Percentiles rank a stretch among this genome's conserved stretches.
Evolutionary conservation across 2,329 filamentous ascomycete genomes (phyloP).

Genomic region (Pseudogymnoascus sp.): DNA sequence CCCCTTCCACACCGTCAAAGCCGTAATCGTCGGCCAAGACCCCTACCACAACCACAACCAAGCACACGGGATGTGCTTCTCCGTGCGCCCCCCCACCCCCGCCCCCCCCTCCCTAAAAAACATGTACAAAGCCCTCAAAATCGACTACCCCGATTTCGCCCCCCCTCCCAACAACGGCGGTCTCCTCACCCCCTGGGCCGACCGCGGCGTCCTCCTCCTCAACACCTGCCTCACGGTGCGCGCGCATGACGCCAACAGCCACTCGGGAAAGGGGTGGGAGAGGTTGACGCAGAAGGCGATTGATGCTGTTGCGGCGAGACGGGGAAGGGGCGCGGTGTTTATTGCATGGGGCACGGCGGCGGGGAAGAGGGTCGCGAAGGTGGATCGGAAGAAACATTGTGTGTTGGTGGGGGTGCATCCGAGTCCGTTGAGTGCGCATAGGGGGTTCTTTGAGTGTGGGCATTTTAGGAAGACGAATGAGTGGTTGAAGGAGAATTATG

Average conservation of each 20-base stretch:
- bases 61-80: constrained; percentile 94
- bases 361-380: constrained; percentile 63
- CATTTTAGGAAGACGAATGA: constrained; percentile 78
- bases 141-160: constrained; percentile 75
- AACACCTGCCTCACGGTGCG: constrained; percentile 94
- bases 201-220: constrained; percentile 83
- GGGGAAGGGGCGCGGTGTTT: constrained; percentile 80
- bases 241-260: constrained; percentile 77
- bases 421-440: constrained; percentile 76
- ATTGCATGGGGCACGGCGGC: constrained; percentile 89
- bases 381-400: constrained; percentile 66
- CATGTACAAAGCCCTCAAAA: constrained; percentile 82
- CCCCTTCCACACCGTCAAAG: constrained; percentile 78
- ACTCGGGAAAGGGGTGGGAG: constrained; percentile 86
- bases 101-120: constrained; percentile 87
- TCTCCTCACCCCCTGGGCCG: constrained; percentile 85
- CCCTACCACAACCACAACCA: constrained; percentile 95
- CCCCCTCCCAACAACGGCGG: constrained; percentile 70
- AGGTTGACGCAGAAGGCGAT: constrained; percentile 85
- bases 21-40: constrained; percentile 90
- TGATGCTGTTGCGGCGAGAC: constrained; percentile 70
- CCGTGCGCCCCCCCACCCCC: constrained; percentile 77
- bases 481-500: constrained; percentile 75
- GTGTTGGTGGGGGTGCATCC: constrained; percentile 86
- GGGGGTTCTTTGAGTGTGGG: constrained; percentile 74